These are phyloP conservation scores for Suhomyces bokatorum DNA, from an alignment of 1,139 yeast genomes.

Conservation along the genomic window DNA sequence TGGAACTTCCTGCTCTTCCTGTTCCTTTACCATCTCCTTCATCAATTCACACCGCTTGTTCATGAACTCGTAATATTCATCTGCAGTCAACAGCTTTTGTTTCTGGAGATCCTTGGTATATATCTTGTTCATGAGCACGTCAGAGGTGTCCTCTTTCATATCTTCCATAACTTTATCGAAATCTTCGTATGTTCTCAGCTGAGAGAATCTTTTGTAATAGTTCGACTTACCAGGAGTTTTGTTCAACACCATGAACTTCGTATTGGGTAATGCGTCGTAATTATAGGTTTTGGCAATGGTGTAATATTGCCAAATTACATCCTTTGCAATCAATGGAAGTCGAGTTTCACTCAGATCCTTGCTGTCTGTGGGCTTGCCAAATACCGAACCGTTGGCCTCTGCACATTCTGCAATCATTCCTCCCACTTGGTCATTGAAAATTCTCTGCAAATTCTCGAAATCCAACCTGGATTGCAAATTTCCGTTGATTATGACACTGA, in stretches of 20 bases:
- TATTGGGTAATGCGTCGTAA: constrained; percentile 50
- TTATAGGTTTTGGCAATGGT: constrained; percentile 44
- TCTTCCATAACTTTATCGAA: constrained; percentile 28
- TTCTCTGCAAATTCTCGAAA: constrained; percentile 49
- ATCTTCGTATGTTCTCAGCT: constrained; percentile 57
- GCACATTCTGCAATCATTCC: constrained; percentile 95
- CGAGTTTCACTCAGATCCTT: constrained; percentile 12
- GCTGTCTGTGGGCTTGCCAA: constrained; percentile 27
- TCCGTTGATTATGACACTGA: constrained; percentile 81
- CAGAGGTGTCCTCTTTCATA: constrained; percentile 28
- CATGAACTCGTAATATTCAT: constrained; percentile 21
- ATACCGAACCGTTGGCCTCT: constrained; percentile 82
- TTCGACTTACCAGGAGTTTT: constrained; percentile 78
- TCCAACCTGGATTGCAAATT: constrained; percentile 60
- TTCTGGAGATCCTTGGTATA: constrained; percentile 37
- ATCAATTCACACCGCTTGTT: constrained; percentile 13
- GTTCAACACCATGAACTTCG: constrained; percentile 77
- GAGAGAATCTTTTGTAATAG: constrained; percentile 57
- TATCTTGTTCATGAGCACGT: constrained; percentile 34
- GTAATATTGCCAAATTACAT: constrained; percentile 56
- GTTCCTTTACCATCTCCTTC: constrained; percentile 10
- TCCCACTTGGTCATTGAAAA: constrained; percentile 57
- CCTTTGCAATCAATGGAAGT: constrained; percentile 54
- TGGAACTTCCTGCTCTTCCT: constrained; percentile 1
- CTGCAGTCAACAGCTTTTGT: constrained; percentile 24